These are phyloP conservation scores for Anastatica hierochuntica DNA, from an alignment of 345 rosid species.

Conservation along the genomic window DNA sequence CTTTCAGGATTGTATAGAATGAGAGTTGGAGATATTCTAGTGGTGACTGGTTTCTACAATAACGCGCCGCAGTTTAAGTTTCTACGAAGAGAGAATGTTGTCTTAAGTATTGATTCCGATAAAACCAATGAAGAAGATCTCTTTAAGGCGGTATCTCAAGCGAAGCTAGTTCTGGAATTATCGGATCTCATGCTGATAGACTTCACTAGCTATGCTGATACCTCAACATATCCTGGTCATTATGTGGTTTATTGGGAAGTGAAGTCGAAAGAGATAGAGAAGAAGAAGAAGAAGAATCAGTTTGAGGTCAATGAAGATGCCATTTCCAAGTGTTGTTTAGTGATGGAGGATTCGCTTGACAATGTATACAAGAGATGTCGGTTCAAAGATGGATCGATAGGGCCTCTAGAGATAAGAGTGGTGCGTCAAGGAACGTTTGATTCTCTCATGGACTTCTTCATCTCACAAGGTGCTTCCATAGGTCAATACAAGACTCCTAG, in stretches of 20 bases:
- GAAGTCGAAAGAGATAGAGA: neutral
- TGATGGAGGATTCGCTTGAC: neutral
- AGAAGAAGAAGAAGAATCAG: neutral
- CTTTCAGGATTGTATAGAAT: slow-evolving; percentile 62
- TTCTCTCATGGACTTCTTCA: slow-evolving; percentile 74
- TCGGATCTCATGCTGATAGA: neutral
- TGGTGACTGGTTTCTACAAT: slow-evolving; percentile 76
- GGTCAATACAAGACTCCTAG: slow-evolving; percentile 94
- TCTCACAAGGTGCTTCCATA: slow-evolving; percentile 68
- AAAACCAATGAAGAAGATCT: neutral
- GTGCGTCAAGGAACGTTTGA: slow-evolving; percentile 62
- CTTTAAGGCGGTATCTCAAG: neutral
- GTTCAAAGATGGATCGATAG: slow-evolving; percentile 29
- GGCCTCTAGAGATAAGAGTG: slow-evolving; percentile 50
- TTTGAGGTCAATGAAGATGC: neutral
- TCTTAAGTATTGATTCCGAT: neutral
- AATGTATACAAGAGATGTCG: neutral
- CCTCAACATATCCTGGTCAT: neutral
- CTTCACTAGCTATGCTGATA: neutral
- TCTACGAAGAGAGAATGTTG: neutral
- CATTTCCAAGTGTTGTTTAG: neutral
- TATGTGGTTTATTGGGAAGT: neutral
- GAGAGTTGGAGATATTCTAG: slow-evolving; percentile 78
- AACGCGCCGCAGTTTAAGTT: slow-evolving; percentile 7
- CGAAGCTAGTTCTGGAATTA: neutral